A percentile compares a stretch with the other conserved stretches of the same genome.
These are phyloP conservation scores for Sporobolomyces pararoseus DNA, from an alignment of 768 basidiomycete genomes.

Conservation along the genomic window DNA sequence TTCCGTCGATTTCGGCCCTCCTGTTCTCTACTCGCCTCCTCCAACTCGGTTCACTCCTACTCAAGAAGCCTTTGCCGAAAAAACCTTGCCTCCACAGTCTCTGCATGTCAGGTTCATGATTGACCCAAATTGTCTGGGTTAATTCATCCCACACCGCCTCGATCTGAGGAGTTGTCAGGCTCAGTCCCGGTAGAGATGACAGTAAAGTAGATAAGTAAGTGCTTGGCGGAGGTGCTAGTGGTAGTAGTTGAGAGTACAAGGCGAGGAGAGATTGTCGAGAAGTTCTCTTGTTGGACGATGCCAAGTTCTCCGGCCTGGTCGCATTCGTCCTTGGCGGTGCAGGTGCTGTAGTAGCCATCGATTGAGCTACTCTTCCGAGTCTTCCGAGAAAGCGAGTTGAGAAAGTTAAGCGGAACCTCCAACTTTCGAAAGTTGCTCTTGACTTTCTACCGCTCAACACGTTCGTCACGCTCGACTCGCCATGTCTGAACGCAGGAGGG, in stretches of 20 bases:
- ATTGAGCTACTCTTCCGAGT: too few relatives aligned
- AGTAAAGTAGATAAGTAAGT: slow-evolving; percentile 5
- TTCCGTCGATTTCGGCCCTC: slow-evolving; percentile 54
- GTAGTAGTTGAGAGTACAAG: slow-evolving; percentile 35
- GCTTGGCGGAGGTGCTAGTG: slow-evolving; percentile 4
- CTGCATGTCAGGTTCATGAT: slow-evolving; percentile 60
- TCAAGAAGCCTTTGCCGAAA: slow-evolving; percentile 94
- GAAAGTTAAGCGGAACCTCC: background rate
- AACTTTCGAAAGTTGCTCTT: background rate
- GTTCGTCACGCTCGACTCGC: background rate
- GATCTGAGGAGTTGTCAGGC: slow-evolving; percentile 19
- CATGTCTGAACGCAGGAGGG: slow-evolving; percentile 44
- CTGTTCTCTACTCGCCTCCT: slow-evolving; percentile 69
- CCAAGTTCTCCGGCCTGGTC: slow-evolving; percentile 33
- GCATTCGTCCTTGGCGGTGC: slow-evolving; percentile 2
- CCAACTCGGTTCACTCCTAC: slow-evolving; percentile 94
- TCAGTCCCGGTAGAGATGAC: background rate
- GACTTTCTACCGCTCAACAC: background rate
- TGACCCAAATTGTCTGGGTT: slow-evolving; percentile 86
- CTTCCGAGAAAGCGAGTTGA: background rate
- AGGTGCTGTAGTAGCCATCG: background rate
- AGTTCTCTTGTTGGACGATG: slow-evolving; percentile 22
- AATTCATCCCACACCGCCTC: slow-evolving; percentile 59
- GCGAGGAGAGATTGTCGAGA: slow-evolving; percentile 13
- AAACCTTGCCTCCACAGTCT: slow-evolving; percentile 85